Evolutionary conservation across 352 stramenopile genomes (phyloP).

Genomic region (Plasmopara halstedii): DNA sequence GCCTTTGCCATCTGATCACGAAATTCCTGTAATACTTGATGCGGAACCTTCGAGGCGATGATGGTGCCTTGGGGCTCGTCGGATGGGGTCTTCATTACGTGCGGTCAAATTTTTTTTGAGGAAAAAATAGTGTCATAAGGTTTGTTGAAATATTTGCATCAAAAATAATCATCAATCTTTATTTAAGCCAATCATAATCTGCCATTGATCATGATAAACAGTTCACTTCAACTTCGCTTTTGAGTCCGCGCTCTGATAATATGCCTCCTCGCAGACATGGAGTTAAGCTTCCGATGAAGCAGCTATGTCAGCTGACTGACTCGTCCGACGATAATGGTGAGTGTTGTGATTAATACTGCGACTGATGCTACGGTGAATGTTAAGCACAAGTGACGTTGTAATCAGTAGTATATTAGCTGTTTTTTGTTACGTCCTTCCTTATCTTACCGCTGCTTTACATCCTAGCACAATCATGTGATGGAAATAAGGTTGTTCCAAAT

Average conservation of each 20-base stretch:
- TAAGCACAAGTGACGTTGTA: no score
- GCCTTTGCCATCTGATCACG: constrained; percentile 61
- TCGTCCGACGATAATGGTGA: constrained; percentile 19
- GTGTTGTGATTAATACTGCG: neutral
- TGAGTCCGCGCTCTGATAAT: neutral
- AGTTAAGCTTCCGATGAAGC: constrained; percentile 11
- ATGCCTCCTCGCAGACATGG: constrained; percentile 17
- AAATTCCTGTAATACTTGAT: constrained; percentile 52
- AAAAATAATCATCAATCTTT: constrained; percentile 8
- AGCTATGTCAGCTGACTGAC: constrained; percentile 26
- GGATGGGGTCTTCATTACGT: constrained; percentile 43
- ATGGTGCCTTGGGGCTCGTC: constrained; percentile 55
- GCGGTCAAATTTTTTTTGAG: neutral
- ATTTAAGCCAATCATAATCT: neutral
- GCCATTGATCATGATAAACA: no score
- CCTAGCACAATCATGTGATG: constrained; percentile 14
- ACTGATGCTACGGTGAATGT: neutral
- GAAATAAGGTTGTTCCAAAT: constrained; percentile 9
- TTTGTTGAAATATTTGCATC: constrained; percentile 37
- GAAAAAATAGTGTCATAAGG: neutral
- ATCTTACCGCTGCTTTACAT: neutral
- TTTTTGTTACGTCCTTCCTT: neutral
- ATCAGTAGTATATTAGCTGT: neutral
- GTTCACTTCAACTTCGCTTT: constrained; percentile 28
- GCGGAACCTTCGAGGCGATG: constrained; percentile 54